phyloP scores from a whole-genome alignment of 139 green algal species.

The Pleodorina starrii region DNA sequence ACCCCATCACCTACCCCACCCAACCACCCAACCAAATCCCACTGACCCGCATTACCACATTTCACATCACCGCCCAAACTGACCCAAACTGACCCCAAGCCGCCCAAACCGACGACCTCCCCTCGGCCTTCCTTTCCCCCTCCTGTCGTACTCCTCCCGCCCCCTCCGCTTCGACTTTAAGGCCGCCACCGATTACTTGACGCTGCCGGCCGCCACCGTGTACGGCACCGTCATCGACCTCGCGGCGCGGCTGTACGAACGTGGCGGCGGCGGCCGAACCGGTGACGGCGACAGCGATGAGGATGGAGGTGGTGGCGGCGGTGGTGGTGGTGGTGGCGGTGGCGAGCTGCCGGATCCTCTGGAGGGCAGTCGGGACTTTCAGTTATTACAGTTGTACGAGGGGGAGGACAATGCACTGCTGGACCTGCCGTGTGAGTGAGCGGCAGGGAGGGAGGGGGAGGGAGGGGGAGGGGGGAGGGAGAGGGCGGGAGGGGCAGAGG shows the following conservation, averaged over 20 bases:
- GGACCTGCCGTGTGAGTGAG: constrained; percentile 16
- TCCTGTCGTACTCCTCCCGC: no score
- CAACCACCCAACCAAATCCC: no score
- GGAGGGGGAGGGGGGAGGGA: no score
- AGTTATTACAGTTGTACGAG: constrained; percentile 5
- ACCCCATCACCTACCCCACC: no score
- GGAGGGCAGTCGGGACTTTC: constrained; percentile 1
- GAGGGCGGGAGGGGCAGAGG: no score
- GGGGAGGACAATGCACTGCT: constrained; percentile 2
- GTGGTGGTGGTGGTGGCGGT: not conserved
- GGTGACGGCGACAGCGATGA: not conserved
- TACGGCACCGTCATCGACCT: constrained; percentile 4
- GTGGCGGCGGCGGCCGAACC: not conserved
- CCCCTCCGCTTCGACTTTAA: no score
- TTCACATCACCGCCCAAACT: no score
- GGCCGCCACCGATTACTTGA: not conserved
- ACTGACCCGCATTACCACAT: no score
- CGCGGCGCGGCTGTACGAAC: not conserved
- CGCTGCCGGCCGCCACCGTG: not conserved
- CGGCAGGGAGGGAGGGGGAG: no score
- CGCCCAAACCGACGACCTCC: no score
- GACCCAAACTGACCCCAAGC: no score
- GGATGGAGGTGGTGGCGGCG: not conserved
- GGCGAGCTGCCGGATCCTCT: not conserved
- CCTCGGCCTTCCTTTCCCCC: no score